phyloP scores from a whole-genome alignment of 371 early-diverging fungal genomes.

The Rhizopus delemar region DNA sequence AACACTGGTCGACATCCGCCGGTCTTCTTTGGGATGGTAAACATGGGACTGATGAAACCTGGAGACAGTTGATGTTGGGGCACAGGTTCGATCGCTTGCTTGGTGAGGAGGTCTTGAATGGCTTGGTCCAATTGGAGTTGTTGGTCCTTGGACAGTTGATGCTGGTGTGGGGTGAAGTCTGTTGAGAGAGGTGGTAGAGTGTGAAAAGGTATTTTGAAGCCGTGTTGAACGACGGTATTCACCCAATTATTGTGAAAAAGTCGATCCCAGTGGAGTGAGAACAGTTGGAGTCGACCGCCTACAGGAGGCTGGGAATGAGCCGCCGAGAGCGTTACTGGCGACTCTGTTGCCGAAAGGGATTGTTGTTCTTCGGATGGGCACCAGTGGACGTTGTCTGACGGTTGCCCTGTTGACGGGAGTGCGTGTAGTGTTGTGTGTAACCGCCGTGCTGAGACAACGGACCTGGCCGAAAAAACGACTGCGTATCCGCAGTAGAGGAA shows the following conservation, averaged over 20 bases:
- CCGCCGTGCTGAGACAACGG: slow-evolving; percentile 21
- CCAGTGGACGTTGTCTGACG: background rate
- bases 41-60: slow-evolving; percentile 14
- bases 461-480: slow-evolving; percentile 21
- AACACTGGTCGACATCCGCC: slow-evolving; percentile 23
- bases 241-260: slow-evolving; percentile 3
- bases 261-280: background rate
- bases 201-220: slow-evolving; percentile 10
- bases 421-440: background rate
- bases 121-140: slow-evolving; percentile 5
- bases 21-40: slow-evolving; percentile 24
- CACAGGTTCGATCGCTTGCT: background rate
- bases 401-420: slow-evolving; percentile 1
- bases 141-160: background rate
- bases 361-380: background rate
- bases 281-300: slow-evolving; percentile 10
- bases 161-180: background rate
- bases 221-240: slow-evolving; percentile 7
- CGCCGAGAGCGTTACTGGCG: background rate
- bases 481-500: background rate
- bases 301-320: slow-evolving; percentile 3
- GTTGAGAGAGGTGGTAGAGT: slow-evolving; percentile 5
- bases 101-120: background rate
- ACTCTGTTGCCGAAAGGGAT: background rate
- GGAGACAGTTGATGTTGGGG: slow-evolving; percentile 1